Base-by-base conservation (phyloP, 2,329 filamentous ascomycete species). In the Beauveria rudraprayagi region DNA sequence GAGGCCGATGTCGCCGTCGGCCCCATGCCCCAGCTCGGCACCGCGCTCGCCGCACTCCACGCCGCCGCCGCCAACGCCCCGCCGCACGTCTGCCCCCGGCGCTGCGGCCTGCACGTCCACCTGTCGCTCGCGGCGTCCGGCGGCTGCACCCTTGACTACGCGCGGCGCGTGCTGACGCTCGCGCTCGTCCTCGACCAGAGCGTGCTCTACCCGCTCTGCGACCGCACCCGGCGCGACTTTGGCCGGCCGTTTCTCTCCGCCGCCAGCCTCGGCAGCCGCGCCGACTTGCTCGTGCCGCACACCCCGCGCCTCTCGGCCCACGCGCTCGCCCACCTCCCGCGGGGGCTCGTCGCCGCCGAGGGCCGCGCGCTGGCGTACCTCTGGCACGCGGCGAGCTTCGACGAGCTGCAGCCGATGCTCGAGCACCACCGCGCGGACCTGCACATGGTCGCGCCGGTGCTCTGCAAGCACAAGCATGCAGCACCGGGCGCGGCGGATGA, bases 131-230 rank as follows among this genome's bases (percentile, higher is more conserved):
- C 43, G 1, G 3, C 9, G 3, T 5, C 37, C 16, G 28, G n/a
- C 7, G 62, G 58, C 7, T 22, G 62, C 22, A 64, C 85, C 11
- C 75, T 92, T 30, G 87, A 87, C 26, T 92, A 92, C 70, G 84
- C 92, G 68, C 95, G 96, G 73, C 79, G 96, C 28, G 72, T 90
- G 44, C 83, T 92, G 63, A 94, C 91, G 0, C 75, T 95, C 22
- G 82, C 92, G 72, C 53, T 62, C 9, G 11, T 65, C 16, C 40
- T 66, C 14, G 65, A 66, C 22, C 40, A 59, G n/a, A 40, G 40
- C 3, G 51, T 66, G 0, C 63, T 66, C 34, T 64, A 61, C 54
- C 62, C 60, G 11, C 46, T 62, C 19, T 63, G 60, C 55, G 17
- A 14, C 30, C 53, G 53, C 5, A 5, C 10, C 22, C 63, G 64